These are phyloP conservation scores for Metarhizium anisopliae DNA, from an alignment of 2,329 filamentous ascomycete species.

Conservation along the genomic window DNA sequence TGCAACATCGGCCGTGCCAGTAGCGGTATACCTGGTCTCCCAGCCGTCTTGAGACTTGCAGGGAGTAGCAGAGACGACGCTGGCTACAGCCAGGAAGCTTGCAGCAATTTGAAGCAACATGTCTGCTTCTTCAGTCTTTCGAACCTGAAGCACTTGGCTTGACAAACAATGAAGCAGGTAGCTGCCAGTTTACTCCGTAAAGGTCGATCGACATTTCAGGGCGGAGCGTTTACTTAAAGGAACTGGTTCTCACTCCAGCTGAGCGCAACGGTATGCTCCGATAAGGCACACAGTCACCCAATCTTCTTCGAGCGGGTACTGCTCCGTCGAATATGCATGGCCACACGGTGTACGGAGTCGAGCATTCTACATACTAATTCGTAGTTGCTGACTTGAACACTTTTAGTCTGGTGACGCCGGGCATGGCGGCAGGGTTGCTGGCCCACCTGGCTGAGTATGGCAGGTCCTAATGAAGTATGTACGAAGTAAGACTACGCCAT, in stretches of 20 bases:
- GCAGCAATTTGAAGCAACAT: constrained; percentile 11
- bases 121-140: neutral
- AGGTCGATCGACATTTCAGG: neutral
- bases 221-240: neutral
- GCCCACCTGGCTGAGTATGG: too few species aligned
- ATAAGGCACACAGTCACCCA: neutral
- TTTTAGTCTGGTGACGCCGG: too few species aligned
- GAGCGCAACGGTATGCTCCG: too few species aligned
- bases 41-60: constrained; percentile 15
- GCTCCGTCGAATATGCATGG: neutral
- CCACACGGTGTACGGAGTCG: too few species aligned
- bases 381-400: too few species aligned
- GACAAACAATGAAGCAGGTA: neutral
- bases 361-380: too few species aligned
- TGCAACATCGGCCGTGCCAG: constrained; percentile 38
- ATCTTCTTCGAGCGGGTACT: neutral
- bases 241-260: too few species aligned
- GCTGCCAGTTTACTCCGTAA: neutral
- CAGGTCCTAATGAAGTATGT: too few species aligned
- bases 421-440: too few species aligned
- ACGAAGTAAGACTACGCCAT: too few species aligned
- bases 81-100: constrained; percentile 17
- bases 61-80: constrained; percentile 15
- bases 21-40: constrained; percentile 41
- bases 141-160: neutral